A percentile compares a stretch with the other conserved stretches of the same genome.
Evolutionary conservation across 2,329 filamentous ascomycete genomes (phyloP).

Genomic region (Colletotrichum tanaceti): DNA sequence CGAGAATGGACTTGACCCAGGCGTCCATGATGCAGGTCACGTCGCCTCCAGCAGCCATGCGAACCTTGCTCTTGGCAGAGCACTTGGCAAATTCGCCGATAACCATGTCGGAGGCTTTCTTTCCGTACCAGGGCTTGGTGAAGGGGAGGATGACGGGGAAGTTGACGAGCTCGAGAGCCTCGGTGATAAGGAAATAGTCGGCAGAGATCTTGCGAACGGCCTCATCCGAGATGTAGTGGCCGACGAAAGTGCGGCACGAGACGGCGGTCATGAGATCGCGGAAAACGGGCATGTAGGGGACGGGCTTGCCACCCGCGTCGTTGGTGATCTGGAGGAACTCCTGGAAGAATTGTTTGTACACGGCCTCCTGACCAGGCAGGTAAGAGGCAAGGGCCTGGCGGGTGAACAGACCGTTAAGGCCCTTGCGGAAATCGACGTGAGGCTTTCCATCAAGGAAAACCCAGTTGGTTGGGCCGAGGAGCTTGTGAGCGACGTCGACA

Average conservation of each 20-base stretch:
- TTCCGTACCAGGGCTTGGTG: slow-evolving; percentile 97
- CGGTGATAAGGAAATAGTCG: slow-evolving; percentile 97
- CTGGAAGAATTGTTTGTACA: slow-evolving; percentile 89
- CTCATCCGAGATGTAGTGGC: slow-evolving; percentile 92
- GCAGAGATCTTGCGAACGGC: slow-evolving; percentile 93
- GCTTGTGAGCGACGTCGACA: slow-evolving; percentile 92
- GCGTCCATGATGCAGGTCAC: slow-evolving; percentile 94
- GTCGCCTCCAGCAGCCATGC: slow-evolving; percentile 89
- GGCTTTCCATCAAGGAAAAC: slow-evolving; percentile 96
- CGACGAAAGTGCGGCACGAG: slow-evolving; percentile 96
- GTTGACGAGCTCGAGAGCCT: slow-evolving; percentile 95
- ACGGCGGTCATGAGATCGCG: slow-evolving; percentile 95
- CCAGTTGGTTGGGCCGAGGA: slow-evolving; percentile 93
- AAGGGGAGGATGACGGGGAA: slow-evolving; percentile 96
- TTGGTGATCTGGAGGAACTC: slow-evolving; percentile 81
- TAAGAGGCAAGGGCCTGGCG: slow-evolving; percentile 88
- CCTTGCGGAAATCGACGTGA: slow-evolving; percentile 97
- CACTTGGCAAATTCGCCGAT: slow-evolving; percentile 90
- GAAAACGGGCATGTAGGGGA: slow-evolving; percentile 91
- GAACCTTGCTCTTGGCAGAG: slow-evolving; percentile 90
- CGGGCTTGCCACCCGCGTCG: slow-evolving; percentile 76
- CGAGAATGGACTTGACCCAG: slow-evolving; percentile 90
- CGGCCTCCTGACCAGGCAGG: slow-evolving; percentile 90
- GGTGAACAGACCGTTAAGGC: slow-evolving; percentile 93
- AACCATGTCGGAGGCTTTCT: slow-evolving; percentile 94